Evolutionary conservation across 192 early-diverging fungal genomes (phyloP).

Genomic region (Lunasporangiospora selenospora): DNA sequence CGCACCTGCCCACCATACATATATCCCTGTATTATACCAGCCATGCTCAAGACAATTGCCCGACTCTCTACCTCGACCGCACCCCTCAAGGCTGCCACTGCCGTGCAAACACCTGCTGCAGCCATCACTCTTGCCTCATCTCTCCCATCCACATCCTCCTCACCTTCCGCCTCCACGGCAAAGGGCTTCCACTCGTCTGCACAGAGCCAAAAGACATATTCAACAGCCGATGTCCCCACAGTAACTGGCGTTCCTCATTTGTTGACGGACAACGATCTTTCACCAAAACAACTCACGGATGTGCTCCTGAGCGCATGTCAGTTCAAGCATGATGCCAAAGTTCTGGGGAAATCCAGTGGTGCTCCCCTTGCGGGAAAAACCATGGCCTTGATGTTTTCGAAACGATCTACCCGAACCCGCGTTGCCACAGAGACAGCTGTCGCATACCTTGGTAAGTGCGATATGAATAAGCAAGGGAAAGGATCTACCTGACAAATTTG

Average conservation of each 20-base stretch:
- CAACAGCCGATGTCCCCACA: constrained; percentile 25
- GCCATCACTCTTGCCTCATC: background rate
- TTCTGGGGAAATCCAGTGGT: constrained; percentile 54
- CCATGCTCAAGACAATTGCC: constrained; percentile 25
- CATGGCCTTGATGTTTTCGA: constrained; percentile 93
- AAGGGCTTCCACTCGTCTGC: constrained; percentile 14
- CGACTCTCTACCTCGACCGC: no score
- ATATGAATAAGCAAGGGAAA: background rate
- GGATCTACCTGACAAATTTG: background rate
- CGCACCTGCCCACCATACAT: background rate
- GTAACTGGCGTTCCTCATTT: constrained; percentile 60
- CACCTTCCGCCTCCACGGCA: constrained; percentile 1
- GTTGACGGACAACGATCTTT: constrained; percentile 83
- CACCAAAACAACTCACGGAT: constrained; percentile 75
- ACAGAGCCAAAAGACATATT: constrained; percentile 3
- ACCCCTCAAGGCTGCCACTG: no score
- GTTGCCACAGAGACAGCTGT: constrained; percentile 94
- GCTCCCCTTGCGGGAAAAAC: constrained; percentile 82
- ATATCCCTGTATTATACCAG: background rate
- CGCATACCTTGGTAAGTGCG: constrained; percentile 70
- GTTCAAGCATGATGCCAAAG: constrained; percentile 78
- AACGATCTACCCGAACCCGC: constrained; percentile 94
- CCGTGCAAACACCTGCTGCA: constrained; percentile 1
- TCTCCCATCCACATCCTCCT: background rate
- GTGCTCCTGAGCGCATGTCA: constrained; percentile 82